phyloP scores from a whole-genome alignment of 208 protist species.

The Trypanosoma avium region DNA sequence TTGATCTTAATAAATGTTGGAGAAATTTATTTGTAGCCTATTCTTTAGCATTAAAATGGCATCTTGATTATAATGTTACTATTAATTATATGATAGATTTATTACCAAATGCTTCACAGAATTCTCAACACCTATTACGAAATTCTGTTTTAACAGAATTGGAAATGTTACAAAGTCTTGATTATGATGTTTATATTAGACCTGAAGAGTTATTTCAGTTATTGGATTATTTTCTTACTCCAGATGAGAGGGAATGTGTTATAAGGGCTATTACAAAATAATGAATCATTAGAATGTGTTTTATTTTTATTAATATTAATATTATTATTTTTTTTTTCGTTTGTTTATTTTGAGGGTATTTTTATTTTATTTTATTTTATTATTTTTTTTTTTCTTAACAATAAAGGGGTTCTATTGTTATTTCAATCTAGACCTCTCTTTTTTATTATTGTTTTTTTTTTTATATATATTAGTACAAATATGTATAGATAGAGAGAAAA shows the following conservation, averaged over 20 bases:
- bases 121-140: constrained; percentile 17
- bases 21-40: constrained; percentile 65
- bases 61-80: constrained; percentile 64
- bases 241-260: constrained; percentile 38
- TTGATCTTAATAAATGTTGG: constrained; percentile 20
- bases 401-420: not conserved
- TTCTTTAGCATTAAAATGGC: constrained; percentile 72
- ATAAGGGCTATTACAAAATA: constrained; percentile 13
- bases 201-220: constrained; percentile 33
- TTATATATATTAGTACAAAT: not conserved
- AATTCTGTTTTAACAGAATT: constrained; percentile 31
- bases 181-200: constrained; percentile 55
- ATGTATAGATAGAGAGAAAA: not conserved
- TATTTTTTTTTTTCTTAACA: not conserved
- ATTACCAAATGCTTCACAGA: constrained; percentile 35
- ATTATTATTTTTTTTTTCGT: constrained; percentile 5
- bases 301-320: constrained; percentile 10
- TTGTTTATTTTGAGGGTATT: not conserved
- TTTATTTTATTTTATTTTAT: constrained; percentile 14
- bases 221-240: constrained; percentile 55
- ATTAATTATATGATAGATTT: constrained; percentile 51
- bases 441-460: constrained; percentile 1
- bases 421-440: not conserved
- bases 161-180: constrained; percentile 33
- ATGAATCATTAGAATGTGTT: not conserved